Base-by-base conservation (phyloP, 306 rosid species). In the Gleditsia sinensis region DNA sequence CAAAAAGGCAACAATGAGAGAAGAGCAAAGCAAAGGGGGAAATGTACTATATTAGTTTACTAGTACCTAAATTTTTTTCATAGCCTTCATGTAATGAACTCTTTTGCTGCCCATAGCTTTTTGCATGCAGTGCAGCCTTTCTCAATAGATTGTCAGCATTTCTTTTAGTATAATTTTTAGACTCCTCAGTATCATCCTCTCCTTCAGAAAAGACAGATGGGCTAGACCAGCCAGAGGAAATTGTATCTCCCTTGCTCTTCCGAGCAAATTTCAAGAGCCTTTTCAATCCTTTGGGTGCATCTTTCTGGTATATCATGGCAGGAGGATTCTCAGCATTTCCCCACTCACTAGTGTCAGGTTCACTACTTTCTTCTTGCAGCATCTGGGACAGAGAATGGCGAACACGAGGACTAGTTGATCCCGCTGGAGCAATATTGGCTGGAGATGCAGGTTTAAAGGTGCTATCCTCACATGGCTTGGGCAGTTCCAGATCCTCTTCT, bases 131-230 rank as follows among this genome's bases (percentile, higher is more conserved):
- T 37, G 93, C 83, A 60, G 95, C 90, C 91, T 91, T 91, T 81
- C 89, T 84, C 76, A 84, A 82, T 63, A 88, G 81, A 65, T 83
- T 91, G 72, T 93, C 98, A 17, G 90, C 79, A 74, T 83, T 89
- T 78, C 87, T 83, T 75, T 74, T 84, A 80, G 53, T 58, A 21
- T 75, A 63, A 76, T 64, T 75, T 81, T 81, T 89, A 42, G 89
- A 68, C 50, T 89, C 91, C 72, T 89, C 94, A n/a, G 81, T 77
- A 74, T 91, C 96, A 76, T 94, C 98, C 88, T 94, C 98, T 74
- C 98, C 97, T 87, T 92, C 98, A 9, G 98, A 94, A 77, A 92
- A 92, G 56, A 94, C 92, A 16, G 97, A 92, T 23, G 97, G 98
- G 76, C 95, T 90, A 46, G 98, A 94, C 90, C 89, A 94, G 69